phyloP scores from a whole-genome alignment of 2,329 filamentous ascomycete genomes.

The Hypoxylon sp. region DNA sequence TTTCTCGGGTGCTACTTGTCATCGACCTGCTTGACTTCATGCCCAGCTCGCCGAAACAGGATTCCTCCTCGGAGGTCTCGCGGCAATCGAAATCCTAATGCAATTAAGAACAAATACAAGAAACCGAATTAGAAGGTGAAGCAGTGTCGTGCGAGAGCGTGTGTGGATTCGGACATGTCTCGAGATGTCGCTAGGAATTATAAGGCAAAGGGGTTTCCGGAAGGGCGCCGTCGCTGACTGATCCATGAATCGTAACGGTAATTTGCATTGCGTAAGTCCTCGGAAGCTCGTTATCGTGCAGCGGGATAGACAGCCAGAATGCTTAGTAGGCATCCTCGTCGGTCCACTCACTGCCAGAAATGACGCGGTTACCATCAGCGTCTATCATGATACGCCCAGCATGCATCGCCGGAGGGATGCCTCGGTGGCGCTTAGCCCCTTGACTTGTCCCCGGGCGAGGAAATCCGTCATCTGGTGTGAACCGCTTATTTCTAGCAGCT shows the following conservation, averaged over 20 bases:
- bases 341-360: conserved; percentile 76
- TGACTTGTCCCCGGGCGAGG: conserved; percentile 57
- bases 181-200: conserved; percentile 20
- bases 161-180: conserved; percentile 19
- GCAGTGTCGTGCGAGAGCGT: neutral
- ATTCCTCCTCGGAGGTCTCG: conserved; percentile 25
- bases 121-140: conserved; percentile 30
- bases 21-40: conserved; percentile 16
- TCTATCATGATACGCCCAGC: conserved; percentile 65
- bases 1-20: conserved; percentile 11
- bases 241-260: conserved; percentile 46
- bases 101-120: conserved; percentile 41
- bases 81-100: conserved; percentile 30
- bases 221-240: conserved; percentile 28
- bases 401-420: conserved; percentile 64
- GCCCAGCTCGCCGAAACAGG: conserved; percentile 20
- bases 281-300: conserved; percentile 47
- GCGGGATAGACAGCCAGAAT: conserved; percentile 33
- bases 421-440: conserved; percentile 64
- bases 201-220: conserved; percentile 1
- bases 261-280: conserved; percentile 42
- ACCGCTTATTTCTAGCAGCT: conserved; percentile 75
- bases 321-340: conserved; percentile 71
- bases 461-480: conserved; percentile 63
- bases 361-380: conserved; percentile 70